Conservation (phyloP, 768 basidiomycete species). For the Pholiota microspora region DNA sequence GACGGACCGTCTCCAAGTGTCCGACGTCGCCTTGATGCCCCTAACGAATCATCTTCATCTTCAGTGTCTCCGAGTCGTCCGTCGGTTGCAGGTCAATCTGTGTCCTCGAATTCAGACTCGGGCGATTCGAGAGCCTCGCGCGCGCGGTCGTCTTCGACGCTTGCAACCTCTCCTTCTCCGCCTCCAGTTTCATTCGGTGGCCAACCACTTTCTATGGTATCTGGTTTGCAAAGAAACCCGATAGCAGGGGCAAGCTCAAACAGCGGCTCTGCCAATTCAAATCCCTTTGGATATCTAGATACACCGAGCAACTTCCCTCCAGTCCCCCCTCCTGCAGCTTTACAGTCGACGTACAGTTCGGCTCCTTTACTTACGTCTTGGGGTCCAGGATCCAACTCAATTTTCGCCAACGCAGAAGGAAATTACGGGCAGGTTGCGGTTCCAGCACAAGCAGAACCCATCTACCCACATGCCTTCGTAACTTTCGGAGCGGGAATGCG, state of each 20-base stretch:
- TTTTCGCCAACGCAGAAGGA: conserved; percentile 22
- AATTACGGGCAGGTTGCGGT: conserved; percentile 30
- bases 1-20: conserved; percentile 33
- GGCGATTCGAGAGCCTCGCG: conserved; percentile 12
- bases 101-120: conserved; percentile 18
- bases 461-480: conserved; percentile 73
- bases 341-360: conserved; percentile 32
- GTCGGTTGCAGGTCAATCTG: conserved; percentile 13
- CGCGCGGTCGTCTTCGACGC: conserved; percentile 22
- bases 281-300: conserved; percentile 64
- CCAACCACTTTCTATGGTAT: background rate
- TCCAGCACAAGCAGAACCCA: conserved; percentile 51
- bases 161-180: conserved; percentile 28
- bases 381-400: conserved; percentile 25
- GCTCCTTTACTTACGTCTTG: conserved; percentile 35
- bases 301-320: conserved; percentile 29
- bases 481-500: conserved; percentile 85
- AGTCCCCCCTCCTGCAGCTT: conserved; percentile 25
- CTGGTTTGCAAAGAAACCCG: background rate
- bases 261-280: conserved; percentile 25
- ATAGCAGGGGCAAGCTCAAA: background rate
- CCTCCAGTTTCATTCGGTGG: conserved; percentile 3
- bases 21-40: conserved; percentile 32
- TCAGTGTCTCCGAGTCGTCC: conserved; percentile 16
- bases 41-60: conserved; percentile 9